These are phyloP conservation scores for Calocybe indica DNA, from an alignment of 768 basidiomycete genomes.

Conservation along the genomic window DNA sequence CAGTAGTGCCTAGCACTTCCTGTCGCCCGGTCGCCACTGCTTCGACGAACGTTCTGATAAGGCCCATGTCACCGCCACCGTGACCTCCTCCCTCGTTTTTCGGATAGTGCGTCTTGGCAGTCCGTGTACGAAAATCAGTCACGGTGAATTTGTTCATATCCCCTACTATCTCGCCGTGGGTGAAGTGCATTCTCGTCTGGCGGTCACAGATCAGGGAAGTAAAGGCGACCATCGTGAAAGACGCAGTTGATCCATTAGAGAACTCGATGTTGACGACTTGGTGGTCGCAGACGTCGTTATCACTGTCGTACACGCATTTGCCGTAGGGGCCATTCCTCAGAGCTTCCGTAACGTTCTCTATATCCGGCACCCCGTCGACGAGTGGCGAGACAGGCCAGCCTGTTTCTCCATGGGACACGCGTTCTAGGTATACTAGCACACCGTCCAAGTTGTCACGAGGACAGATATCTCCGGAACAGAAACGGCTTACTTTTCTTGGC, in stretches of 20 bases:
- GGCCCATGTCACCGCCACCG: constrained; percentile 77
- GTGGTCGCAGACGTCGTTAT: constrained; percentile 86
- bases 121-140: constrained; percentile 64
- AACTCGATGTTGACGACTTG: constrained; percentile 91
- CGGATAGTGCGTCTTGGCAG: constrained; percentile 41
- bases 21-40: constrained; percentile 67
- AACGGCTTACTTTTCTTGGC: constrained; percentile 68
- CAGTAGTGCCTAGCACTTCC: constrained; percentile 55
- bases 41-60: constrained; percentile 70
- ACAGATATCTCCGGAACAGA: neutral
- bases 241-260: constrained; percentile 72
- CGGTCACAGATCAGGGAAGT: constrained; percentile 76
- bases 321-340: constrained; percentile 72
- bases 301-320: constrained; percentile 76
- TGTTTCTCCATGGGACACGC: constrained; percentile 46
- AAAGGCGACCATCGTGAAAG: constrained; percentile 88
- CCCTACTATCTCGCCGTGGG: constrained; percentile 84
- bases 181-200: constrained; percentile 81
- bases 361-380: constrained; percentile 79
- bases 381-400: constrained; percentile 66
- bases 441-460: constrained; percentile 4
- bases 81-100: constrained; percentile 62
- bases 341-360: constrained; percentile 77
- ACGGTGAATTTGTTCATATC: constrained; percentile 75
- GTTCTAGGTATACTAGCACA: constrained; percentile 70